Evolutionary conservation across 108 stramenopile genomes (phyloP), one percentile per base, ranked within the genome.

Genomic region (Cylindrotheca fusiformis): DNA sequence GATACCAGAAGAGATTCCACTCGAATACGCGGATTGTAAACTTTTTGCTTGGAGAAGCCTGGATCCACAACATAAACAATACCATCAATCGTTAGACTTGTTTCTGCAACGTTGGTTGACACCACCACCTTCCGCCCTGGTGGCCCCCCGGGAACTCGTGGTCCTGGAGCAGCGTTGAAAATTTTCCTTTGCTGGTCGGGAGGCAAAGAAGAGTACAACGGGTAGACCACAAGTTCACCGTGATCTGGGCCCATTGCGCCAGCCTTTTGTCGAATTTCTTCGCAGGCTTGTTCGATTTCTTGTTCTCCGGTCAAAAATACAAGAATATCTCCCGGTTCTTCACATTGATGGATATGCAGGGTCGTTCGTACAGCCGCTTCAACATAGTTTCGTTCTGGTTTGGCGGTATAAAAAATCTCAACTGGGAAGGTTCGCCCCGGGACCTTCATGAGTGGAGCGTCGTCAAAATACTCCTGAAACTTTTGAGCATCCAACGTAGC

Each of bases 21-120:
- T 5, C 99, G 93, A 36, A 97, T 94, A 12, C 98, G 81, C 5
- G 99, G 99, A 74, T 99, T 99, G 89, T 97, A 99, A 8, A 99
- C 96, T 82, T 99, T 99, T 80, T 99, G 99, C 76, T 99, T 99
- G 45, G 86, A 90, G 58, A 99, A 99, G 26, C 99, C 98, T 10
- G 99, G 97, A 73, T 99, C 99, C 24, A 99, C 96, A 32, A 99
- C 99, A 69, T 98, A 99, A 4, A 99, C 98, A 44, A 99, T 96
- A 29, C 99, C 99, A 78, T 99, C 99, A 73, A 99, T 99, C 2
- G 99, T 99, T 44, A 99, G 71, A 29, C 95, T 96, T 27, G 99
- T 99, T 67, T 99, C 99, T 4, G 99, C 98, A 49, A 99, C 87
- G 75, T 99, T 99, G 31, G 99, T 99, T 25, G 82, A 83, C 27